phyloP scores from a whole-genome alignment of 345 rosid species.

The Firmiana major region DNA sequence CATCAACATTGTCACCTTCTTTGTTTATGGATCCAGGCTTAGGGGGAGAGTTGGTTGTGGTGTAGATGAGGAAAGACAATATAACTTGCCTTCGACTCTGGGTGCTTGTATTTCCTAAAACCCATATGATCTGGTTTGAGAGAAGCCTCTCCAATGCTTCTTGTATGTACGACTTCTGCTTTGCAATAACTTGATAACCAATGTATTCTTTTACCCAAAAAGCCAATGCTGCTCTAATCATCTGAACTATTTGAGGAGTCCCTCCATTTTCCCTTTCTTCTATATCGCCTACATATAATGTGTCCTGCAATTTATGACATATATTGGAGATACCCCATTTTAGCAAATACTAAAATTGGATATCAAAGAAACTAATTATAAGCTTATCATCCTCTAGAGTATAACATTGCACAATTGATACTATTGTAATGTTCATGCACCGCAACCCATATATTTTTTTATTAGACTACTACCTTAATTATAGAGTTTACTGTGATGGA shows the following conservation, averaged over 20 bases:
- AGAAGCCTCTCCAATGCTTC: slow-evolving; percentile 42
- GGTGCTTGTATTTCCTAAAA: slow-evolving; percentile 40
- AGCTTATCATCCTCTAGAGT: no score
- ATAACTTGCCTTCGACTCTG: slow-evolving; percentile 33
- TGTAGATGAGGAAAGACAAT: slow-evolving; percentile 46
- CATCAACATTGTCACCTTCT: background rate
- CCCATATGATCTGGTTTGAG: slow-evolving; percentile 34
- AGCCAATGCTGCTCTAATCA: slow-evolving; percentile 46
- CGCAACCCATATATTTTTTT: no score
- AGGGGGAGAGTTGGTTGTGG: no score
- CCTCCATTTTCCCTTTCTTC: slow-evolving; percentile 60
- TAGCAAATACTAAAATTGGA: background rate
- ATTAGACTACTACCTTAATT: no score
- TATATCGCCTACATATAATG: slow-evolving; percentile 40
- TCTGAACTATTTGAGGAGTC: slow-evolving; percentile 60
- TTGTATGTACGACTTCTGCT: slow-evolving; percentile 24
- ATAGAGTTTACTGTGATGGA: no score
- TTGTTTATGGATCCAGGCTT: no score
- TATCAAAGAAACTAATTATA: no score
- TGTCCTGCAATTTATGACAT: slow-evolving; percentile 40
- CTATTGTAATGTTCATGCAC: no score
- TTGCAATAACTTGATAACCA: slow-evolving; percentile 28
- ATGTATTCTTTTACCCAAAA: slow-evolving; percentile 61
- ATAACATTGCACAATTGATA: no score
- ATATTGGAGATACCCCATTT: background rate